Evolutionary conservation across 2,329 filamentous ascomycete species (phyloP), one percentile per base, ranked within the genome.

Genomic region (Ceratocystis destructans): DNA sequence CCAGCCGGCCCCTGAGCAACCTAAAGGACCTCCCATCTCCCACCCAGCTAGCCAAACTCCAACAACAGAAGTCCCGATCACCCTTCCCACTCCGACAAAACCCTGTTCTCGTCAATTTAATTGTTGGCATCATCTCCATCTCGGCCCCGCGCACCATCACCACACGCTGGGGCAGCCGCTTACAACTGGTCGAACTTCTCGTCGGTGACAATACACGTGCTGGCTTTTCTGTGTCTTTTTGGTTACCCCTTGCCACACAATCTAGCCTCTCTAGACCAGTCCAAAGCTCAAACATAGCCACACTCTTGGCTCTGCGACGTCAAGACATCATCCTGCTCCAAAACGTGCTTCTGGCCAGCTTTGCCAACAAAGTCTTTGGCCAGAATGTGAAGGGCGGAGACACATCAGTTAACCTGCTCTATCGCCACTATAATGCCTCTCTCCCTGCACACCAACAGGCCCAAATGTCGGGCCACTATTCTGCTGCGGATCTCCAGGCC

Each of bases 151-250:
- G 88, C 28, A 80, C 80, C 1, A 83, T 96, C 22, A 82, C 79
- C 37, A 89, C 91, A 0, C 80, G 83, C 48, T 86, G 82, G 77
- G 83, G 86, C 31, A 75, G 76, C 10, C 78, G 79, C 5, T 79
- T 87, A 64, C 82, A 88, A 5, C 79, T 96, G 2, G 77, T 93
- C 50, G 90, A 96, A 74, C 75, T 94, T 1, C 78, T 92, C 0
- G 84, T 96, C 0, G 92, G 89, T 4, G 93, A 97, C 73, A 89
- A 96, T 64, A 96, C 91, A 0, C 83, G 81, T 69, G 83, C 89
- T 0, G 88, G 87, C 1, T 96, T 96, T 75, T 84, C 81, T 33
- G 79, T 96, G 66, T 92, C 88, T 2, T 90, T 96, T 73, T 97
- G 93, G 93, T 77, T 96, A 1, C 76, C 80, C 3, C 70, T 69